These are phyloP conservation scores for Saussurea involucrata DNA, from an alignment of 129 eudicot genomes.

Conservation along the genomic window DNA sequence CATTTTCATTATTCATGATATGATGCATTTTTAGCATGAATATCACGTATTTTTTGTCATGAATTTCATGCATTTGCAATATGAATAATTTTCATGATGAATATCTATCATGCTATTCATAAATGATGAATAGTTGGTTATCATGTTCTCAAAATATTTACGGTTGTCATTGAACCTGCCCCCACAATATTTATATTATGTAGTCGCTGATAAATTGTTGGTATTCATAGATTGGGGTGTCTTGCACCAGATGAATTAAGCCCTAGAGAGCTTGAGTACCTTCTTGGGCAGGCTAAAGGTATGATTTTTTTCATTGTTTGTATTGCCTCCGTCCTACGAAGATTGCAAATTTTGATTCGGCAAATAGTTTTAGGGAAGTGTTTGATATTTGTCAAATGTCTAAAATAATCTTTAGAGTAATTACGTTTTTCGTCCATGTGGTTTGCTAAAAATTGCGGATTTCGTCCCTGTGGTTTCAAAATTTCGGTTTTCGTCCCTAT, in stretches of 20 bases:
- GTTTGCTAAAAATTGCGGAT: too few relatives aligned
- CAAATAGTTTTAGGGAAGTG: neutral
- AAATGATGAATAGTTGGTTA: neutral
- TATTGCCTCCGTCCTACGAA: neutral
- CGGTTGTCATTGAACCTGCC: neutral
- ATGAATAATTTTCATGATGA: neutral
- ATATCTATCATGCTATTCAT: neutral
- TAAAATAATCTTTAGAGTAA: neutral
- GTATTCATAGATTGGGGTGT: constrained; percentile 62
- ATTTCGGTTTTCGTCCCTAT: too few relatives aligned
- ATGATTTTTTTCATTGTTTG: constrained; percentile 9
- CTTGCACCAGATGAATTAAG: constrained; percentile 80
- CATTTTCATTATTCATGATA: neutral
- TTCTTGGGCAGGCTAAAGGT: constrained; percentile 72
- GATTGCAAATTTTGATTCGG: neutral
- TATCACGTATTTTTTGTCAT: neutral
- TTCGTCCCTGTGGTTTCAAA: too few relatives aligned
- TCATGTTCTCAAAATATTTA: neutral
- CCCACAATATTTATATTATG: neutral
- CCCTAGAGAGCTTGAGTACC: constrained; percentile 65
- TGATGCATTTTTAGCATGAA: neutral
- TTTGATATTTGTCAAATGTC: neutral
- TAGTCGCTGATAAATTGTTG: constrained; percentile 10
- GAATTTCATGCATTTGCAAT: neutral
- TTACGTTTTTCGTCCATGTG: too few relatives aligned